Conservation (phyloP, 441 rosid genomes). For the Euphorbia neoarborescens region DNA sequence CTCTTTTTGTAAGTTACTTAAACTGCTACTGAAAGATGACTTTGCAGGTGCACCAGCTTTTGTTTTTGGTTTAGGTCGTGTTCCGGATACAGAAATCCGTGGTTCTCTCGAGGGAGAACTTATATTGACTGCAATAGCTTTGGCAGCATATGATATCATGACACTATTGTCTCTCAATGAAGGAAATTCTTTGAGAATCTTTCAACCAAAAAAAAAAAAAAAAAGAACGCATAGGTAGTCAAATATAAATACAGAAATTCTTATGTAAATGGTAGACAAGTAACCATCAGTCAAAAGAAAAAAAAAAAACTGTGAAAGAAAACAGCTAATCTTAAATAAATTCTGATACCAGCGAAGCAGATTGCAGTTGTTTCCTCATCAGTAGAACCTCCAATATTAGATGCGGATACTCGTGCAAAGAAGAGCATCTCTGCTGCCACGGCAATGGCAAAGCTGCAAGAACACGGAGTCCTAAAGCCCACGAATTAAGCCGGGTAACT, state of each 20-base stretch:
- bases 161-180: constrained; percentile 66
- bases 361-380: constrained; percentile 92
- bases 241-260: constrained; percentile 11
- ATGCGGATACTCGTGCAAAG: constrained; percentile 91
- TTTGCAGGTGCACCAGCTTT: constrained; percentile 48
- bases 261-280: constrained; percentile 9
- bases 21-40: constrained; percentile 74
- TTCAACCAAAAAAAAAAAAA: constrained; percentile 26
- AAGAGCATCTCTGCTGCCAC: constrained; percentile 98
- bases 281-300: constrained; percentile 7
- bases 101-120: constrained; percentile 72
- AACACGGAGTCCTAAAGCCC: constrained; percentile 98
- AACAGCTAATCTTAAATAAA: constrained; percentile 17
- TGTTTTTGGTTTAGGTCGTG: constrained; percentile 61
- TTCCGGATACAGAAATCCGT: constrained; percentile 64
- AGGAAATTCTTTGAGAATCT: constrained; percentile 94
- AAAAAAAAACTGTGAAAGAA: constrained; percentile 13
- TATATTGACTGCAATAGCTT: constrained; percentile 71
- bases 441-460: constrained; percentile 93
- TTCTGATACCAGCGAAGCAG: constrained; percentile 71
- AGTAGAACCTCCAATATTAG: constrained; percentile 89
- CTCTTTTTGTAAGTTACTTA: constrained; percentile 89
- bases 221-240: constrained; percentile 19
- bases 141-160: constrained; percentile 74
- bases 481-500: constrained; percentile 80